Percentiles rank a stretch among this genome's conserved stretches.
phyloP scores from a whole-genome alignment of 345 rosid species.

The Eutrema heterophyllum region DNA sequence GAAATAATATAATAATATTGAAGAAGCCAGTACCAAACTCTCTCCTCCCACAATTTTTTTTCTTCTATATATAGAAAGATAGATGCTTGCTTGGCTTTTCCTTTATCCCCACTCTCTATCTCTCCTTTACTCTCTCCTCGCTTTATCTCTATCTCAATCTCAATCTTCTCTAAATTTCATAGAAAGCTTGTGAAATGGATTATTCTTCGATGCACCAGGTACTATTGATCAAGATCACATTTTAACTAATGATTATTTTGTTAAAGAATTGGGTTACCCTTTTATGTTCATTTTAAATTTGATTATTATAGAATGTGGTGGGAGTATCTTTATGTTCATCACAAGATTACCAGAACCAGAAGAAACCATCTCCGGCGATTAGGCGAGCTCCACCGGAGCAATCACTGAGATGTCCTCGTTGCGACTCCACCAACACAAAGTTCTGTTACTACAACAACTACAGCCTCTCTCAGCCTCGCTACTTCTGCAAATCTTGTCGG shows the following conservation, averaged over 20 bases:
- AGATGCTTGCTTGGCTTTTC: slow-evolving; percentile 28
- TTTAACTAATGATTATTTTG: neutral
- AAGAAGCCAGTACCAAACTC: slow-evolving; percentile 14
- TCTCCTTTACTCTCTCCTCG: neutral
- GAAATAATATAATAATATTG: neutral
- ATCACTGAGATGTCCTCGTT: slow-evolving; percentile 63
- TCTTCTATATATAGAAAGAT: slow-evolving; percentile 13
- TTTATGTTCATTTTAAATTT: neutral
- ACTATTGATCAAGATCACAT: neutral
- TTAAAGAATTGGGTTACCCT: neutral
- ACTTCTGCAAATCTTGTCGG: slow-evolving; percentile 76
- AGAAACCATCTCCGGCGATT: slow-evolving; percentile 10
- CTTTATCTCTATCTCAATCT: slow-evolving; percentile 2
- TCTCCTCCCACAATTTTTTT: slow-evolving; percentile 12
- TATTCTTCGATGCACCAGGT: slow-evolving; percentile 19
- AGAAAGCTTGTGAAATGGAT: slow-evolving; percentile 15
- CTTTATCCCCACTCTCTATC: slow-evolving; percentile 1
- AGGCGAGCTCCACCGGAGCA: slow-evolving; percentile 54
- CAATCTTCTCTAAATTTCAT: neutral
- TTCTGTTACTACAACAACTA: slow-evolving; percentile 88
- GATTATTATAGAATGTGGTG: slow-evolving; percentile 2
- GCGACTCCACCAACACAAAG: slow-evolving; percentile 74
- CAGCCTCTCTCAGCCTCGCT: slow-evolving; percentile 77
- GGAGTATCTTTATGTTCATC: slow-evolving; percentile 23
- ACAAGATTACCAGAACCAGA: slow-evolving; percentile 22